Percentiles rank a stretch among this genome's conserved stretches.
Conservation (phyloP, 169 alveolate genomes). For the Perkinsus marinus region DNA sequence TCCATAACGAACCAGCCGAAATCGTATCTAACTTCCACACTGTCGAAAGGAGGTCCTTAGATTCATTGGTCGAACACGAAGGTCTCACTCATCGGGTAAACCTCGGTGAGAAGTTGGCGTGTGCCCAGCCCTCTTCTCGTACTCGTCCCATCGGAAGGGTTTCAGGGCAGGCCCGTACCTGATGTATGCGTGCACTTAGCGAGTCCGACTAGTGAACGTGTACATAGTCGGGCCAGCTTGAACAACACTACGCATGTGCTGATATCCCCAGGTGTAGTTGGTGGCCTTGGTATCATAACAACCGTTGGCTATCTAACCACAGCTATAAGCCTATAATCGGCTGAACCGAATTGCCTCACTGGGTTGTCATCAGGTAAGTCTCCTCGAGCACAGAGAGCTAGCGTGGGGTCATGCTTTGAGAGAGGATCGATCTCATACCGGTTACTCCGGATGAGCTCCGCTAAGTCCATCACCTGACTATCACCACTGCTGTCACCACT, state of each 20-base stretch:
- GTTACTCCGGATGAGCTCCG: background rate
- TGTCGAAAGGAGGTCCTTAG: no score
- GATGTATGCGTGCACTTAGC: background rate
- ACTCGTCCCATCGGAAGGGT: background rate
- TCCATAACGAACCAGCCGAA: background rate
- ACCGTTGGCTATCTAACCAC: background rate
- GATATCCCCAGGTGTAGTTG: background rate
- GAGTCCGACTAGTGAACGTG: background rate
- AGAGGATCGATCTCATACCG: background rate
- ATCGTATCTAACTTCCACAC: background rate
- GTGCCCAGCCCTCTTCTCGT: background rate
- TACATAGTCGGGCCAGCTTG: background rate
- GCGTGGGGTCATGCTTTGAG: background rate
- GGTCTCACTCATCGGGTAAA: background rate
- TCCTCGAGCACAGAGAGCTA: background rate
- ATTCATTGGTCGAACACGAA: background rate
- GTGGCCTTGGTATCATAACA: background rate
- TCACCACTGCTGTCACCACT: background rate
- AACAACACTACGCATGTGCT: background rate
- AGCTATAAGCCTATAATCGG: background rate
- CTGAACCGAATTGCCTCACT: background rate
- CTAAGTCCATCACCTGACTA: background rate
- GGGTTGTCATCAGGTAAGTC: background rate
- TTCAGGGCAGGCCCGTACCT: background rate
- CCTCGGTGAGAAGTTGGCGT: background rate